Conservation (phyloP, 2,329 filamentous ascomycete genomes). For the Clonostachys rhizophaga region DNA sequence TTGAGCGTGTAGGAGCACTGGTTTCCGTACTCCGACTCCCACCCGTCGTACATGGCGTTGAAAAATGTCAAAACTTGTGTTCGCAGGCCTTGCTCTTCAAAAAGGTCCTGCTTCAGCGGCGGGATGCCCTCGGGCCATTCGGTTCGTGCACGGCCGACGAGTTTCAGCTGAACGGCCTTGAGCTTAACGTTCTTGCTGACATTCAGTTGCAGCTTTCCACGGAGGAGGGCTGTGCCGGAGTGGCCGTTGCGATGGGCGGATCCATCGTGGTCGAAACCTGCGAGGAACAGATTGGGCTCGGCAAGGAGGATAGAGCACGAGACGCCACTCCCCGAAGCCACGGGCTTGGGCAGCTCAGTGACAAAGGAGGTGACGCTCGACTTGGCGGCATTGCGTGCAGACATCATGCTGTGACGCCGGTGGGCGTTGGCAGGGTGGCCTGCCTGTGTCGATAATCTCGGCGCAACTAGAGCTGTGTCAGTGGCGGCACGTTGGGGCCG, state of each 20-base stretch:
- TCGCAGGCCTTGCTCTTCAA: slow-evolving; percentile 80
- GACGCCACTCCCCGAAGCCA: slow-evolving; percentile 75
- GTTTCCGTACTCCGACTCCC: slow-evolving; percentile 59
- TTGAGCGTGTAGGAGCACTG: slow-evolving; percentile 53
- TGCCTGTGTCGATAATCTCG: no score
- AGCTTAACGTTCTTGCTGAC: slow-evolving; percentile 90
- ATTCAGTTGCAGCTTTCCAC: slow-evolving; percentile 77
- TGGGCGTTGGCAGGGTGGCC: slow-evolving; percentile 2
- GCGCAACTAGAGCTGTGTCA: neutral
- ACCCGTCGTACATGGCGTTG: slow-evolving; percentile 64
- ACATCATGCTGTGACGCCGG: slow-evolving; percentile 45
- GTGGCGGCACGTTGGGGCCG: neutral
- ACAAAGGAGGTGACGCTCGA: slow-evolving; percentile 43
- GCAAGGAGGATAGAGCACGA: slow-evolving; percentile 69
- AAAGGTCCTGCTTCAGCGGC: slow-evolving; percentile 76
- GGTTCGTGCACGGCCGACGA: slow-evolving; percentile 79
- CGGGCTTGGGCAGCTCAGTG: slow-evolving; percentile 62
- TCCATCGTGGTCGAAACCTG: slow-evolving; percentile 72
- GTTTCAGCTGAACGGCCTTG: slow-evolving; percentile 83
- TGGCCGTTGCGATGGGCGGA: slow-evolving; percentile 41
- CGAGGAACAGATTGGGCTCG: slow-evolving; percentile 76
- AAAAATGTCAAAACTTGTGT: slow-evolving; percentile 92
- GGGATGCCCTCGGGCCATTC: slow-evolving; percentile 98
- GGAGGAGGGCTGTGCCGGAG: slow-evolving; percentile 77
- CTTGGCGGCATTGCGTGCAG: slow-evolving; percentile 46